Evolutionary conservation across 805 yeast species (phyloP), one percentile per base, ranked within the genome.

Genomic region (Starmerella vaccinii): DNA sequence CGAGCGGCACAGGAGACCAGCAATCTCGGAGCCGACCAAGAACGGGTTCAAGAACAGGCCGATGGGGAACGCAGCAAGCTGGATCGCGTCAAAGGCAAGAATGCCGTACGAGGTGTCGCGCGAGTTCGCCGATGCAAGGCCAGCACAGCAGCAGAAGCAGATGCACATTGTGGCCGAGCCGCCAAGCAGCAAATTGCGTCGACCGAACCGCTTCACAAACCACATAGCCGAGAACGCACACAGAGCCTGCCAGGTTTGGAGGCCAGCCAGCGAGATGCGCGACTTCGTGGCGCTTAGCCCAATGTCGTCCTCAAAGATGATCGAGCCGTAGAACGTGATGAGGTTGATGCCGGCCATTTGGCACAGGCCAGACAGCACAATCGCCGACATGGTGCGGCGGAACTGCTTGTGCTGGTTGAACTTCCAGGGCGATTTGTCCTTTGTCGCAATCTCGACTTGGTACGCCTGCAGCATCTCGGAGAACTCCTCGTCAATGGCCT

Each of bases 281-380:
- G 77, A 65, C 29, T 64, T 60, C 33, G 70, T 59, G 1, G 75
- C 65, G 7, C 66, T 41, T 68, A 76, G 67, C 19, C 55, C 55
- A 51, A 71, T 70, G 35, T 68, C 66, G 15, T 50, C 49, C 53
- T 71, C 73, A 56, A 74, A 77, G 50, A 77, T 76, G 61, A 75
- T 67, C 15, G 79, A 78, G 1, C 81, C 80, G 56, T 77, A 78
- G 60, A 76, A 77, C 1, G 77, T 72, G 46, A 78, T 76, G 50
- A 77, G 69, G 58, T 78, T 78, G 58, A 77, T 76, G 23, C 82
- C 83, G 46, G 66, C 64, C 49, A 76, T 67, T 12, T 58, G 60
- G n/a, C 58, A 57, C 39, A 59, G 42, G 1, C 50, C 51, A 19
- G 57, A 54, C 18, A 59, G 43, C 15, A 48, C 49, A 9, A 59